A percentile compares a stretch with the other conserved stretches of the same genome.
Conservation (phyloP, 2,329 filamentous ascomycete genomes). For the Aspergillus tanneri region DNA sequence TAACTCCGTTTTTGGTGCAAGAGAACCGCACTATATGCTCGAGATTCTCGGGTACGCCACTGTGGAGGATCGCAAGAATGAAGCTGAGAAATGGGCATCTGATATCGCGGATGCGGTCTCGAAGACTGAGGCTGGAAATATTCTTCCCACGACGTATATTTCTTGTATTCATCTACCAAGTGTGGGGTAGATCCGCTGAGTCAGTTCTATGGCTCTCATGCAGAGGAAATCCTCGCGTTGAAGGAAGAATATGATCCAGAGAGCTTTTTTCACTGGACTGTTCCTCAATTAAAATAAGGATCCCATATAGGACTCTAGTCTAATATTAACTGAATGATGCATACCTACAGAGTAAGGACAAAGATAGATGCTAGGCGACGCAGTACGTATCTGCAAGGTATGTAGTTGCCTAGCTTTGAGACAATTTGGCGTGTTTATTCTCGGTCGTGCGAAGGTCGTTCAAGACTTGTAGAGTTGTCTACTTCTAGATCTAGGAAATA, state of each 20-base stretch:
- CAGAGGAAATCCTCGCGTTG: slow-evolving; percentile 8
- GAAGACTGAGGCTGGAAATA: slow-evolving; percentile 6
- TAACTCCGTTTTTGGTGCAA: slow-evolving; percentile 15
- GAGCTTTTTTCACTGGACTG: slow-evolving; percentile 12
- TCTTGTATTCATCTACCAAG: slow-evolving; percentile 13
- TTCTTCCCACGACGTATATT: slow-evolving; percentile 19
- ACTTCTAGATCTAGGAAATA: too few relatives aligned
- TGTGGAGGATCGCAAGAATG: background rate
- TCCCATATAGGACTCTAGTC: too few relatives aligned
- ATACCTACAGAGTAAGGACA: too few relatives aligned
- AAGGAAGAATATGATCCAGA: slow-evolving; percentile 20
- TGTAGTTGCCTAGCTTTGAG: too few relatives aligned
- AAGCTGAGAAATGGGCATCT: slow-evolving; percentile 12
- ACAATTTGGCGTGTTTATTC: too few relatives aligned
- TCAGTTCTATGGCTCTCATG: slow-evolving; percentile 23
- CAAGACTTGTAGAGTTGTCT: too few relatives aligned
- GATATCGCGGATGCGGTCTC: slow-evolving; percentile 8
- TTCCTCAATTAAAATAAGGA: background rate
- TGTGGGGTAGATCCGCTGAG: background rate
- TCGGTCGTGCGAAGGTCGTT: too few relatives aligned
- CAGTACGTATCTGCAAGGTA: too few relatives aligned
- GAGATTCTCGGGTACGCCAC: slow-evolving; percentile 16
- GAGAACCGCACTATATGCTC: slow-evolving; percentile 23
- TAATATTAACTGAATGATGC: too few relatives aligned
- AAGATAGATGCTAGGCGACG: too few relatives aligned